Base-by-base conservation (phyloP, 345 rosid species). In the Eucalyptus camaldulensis region DNA sequence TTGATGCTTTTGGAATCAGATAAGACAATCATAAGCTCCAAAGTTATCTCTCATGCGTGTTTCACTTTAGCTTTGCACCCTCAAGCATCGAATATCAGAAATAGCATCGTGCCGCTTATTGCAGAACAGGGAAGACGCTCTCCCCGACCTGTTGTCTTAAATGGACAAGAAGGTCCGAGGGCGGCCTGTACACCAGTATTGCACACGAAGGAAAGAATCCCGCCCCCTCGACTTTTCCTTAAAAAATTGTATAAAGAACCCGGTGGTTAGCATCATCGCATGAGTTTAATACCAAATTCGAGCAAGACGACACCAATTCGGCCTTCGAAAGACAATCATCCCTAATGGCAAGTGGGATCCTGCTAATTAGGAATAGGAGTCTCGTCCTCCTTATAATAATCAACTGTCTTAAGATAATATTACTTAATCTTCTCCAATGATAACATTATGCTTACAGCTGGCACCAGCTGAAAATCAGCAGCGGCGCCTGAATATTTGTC, bases 381-480 rank as follows among this genome's bases (percentile, higher is more conserved):
- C 85, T 40, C 47, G 40, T 40, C 1, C 81, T 33, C 31, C 37
- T 19, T 37, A 72, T 72, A 37, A 72, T 37, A 37, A 37, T 72
- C 13, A 72, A 43, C 83, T 22, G 45, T 72, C 83, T 72, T 76
- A 11, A 22, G 9, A 76, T 76, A 37, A 40, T 22, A 40, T 76
- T 76, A 76, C 5, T 40, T 40, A 40, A 40, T 76, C 85, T 21
- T 44, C 47, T 76, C 29, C 40, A 21, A 76, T 40, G 85, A 76
- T 76, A 21, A 22, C 85, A 76, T 40, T 21, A 40, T 40, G 85
- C 11, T 40, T 40, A 4, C 85, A 76, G 85, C 49, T 81, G 81
- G 88, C 54, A 89, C 65, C 91, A 51, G 91, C 89, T 86, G 90
- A 90, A 92, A 91, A 91, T 91, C 85, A 76, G 91, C 3, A 62